These are phyloP conservation scores for Simmondsia chinensis DNA, from an alignment of 148 eudicot genomes.

Conservation along the genomic window DNA sequence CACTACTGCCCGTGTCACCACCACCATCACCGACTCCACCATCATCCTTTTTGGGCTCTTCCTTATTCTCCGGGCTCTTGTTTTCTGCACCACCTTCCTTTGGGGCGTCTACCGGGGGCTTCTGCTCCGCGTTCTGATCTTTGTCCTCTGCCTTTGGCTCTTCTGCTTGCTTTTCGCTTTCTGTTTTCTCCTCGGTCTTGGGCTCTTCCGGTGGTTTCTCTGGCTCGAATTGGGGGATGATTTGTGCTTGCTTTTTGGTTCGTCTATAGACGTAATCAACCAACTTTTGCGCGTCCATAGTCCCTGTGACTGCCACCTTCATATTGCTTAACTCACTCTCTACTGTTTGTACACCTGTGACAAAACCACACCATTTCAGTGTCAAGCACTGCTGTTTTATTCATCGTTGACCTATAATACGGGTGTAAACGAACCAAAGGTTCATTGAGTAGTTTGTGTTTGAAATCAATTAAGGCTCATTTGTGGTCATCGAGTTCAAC, in stretches of 20 bases:
- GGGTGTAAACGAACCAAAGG: no score
- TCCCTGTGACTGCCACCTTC: constrained; percentile 83
- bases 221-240: constrained; percentile 74
- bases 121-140: no score
- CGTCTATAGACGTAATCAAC: constrained; percentile 79
- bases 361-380: no score
- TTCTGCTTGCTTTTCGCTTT: constrained; percentile 26
- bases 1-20: no score
- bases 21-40: no score
- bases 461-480: no score
- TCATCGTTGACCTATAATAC: no score
- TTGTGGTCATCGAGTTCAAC: no score
- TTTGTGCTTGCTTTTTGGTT: constrained; percentile 77
- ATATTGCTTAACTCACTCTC: constrained; percentile 60
- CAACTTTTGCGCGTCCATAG: constrained; percentile 64
- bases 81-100: constrained; percentile 23
- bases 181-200: constrained; percentile 27
- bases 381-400: no score
- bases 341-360: constrained; percentile 82
- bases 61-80: constrained; percentile 2
- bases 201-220: constrained; percentile 38
- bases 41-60: constrained; percentile 7
- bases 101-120: constrained; percentile 22
- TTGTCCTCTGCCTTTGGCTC: no score
- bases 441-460: no score